These are phyloP conservation scores for Rheum nobile DNA, from an alignment of 148 eudicot genomes.

Conservation along the genomic window DNA sequence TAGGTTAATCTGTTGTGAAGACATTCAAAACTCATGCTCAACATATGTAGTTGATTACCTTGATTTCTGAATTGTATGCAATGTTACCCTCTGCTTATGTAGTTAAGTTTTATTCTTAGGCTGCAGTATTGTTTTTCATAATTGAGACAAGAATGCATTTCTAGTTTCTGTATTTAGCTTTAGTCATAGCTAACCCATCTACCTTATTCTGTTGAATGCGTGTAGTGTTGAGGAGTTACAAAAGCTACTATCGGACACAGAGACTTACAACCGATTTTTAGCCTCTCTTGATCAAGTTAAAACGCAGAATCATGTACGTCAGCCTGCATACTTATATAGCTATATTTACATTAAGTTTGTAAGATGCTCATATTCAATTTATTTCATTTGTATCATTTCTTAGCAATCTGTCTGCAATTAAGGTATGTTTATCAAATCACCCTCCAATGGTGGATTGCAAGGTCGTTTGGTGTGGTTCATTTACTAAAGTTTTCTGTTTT, in stretches of 20 bases:
- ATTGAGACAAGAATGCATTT: not conserved
- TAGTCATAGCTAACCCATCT: not conserved
- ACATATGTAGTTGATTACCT: not conserved
- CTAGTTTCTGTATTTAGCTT: not conserved
- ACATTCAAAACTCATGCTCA: not conserved
- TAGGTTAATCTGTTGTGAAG: not conserved
- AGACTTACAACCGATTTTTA: conserved; percentile 22
- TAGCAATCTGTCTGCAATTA: not conserved
- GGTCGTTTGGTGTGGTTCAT: not conserved
- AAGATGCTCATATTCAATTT: not conserved
- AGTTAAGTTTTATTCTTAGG: not conserved
- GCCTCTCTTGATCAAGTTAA: conserved; percentile 36
- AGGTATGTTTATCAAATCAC: not conserved
- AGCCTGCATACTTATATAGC: not conserved
- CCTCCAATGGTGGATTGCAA: not conserved
- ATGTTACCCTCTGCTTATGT: not conserved
- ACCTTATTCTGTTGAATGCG: not conserved
- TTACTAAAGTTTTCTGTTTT: not conserved
- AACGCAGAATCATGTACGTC: conserved; percentile 30
- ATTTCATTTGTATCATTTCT: not conserved
- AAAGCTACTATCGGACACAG: conserved; percentile 26
- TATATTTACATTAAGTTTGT: not conserved
- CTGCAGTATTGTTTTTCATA: not conserved
- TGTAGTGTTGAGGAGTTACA: conserved; percentile 30
- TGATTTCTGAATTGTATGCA: not conserved